phyloP scores from a whole-genome alignment of 345 rosid species.

The Dipteronia sinensis region DNA sequence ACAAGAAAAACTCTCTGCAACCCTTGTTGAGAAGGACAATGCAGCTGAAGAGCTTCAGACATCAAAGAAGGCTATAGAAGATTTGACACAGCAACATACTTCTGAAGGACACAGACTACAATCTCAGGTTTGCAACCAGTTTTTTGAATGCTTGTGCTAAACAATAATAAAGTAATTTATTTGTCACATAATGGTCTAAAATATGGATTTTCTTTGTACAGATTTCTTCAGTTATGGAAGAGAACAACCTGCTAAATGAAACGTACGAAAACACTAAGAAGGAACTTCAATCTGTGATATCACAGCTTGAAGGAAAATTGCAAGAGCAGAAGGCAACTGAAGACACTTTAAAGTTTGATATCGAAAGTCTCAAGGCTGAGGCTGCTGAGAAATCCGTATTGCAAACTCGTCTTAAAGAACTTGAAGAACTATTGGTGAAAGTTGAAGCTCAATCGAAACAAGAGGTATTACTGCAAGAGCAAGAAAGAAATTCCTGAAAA shows the following conservation, averaged over 20 bases:
- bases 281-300: slow-evolving; percentile 65
- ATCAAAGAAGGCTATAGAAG: slow-evolving; percentile 66
- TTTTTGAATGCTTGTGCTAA: slow-evolving; percentile 9
- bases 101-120: slow-evolving; percentile 71
- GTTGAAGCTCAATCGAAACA: slow-evolving; percentile 49
- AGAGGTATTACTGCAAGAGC: slow-evolving; percentile 40
- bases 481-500: background rate
- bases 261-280: slow-evolving; percentile 56
- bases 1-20: slow-evolving; percentile 51
- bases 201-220: slow-evolving; percentile 28
- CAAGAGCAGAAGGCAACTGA: slow-evolving; percentile 50
- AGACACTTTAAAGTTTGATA: slow-evolving; percentile 46
- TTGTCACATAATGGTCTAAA: slow-evolving; percentile 6
- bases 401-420: slow-evolving; percentile 62
- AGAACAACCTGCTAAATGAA: slow-evolving; percentile 68
- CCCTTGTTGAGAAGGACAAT: slow-evolving; percentile 61
- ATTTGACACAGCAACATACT: slow-evolving; percentile 54
- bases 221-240: slow-evolving; percentile 75
- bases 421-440: slow-evolving; percentile 49
- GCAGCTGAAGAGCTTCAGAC: slow-evolving; percentile 57
- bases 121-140: slow-evolving; percentile 63
- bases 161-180: background rate
- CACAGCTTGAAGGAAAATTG: slow-evolving; percentile 63
- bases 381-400: slow-evolving; percentile 47
- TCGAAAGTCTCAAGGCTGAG: slow-evolving; percentile 49